These are phyloP conservation scores for Aureobasidium sp. DNA, from an alignment of 2,329 filamentous ascomycete species.

Conservation along the genomic window DNA sequence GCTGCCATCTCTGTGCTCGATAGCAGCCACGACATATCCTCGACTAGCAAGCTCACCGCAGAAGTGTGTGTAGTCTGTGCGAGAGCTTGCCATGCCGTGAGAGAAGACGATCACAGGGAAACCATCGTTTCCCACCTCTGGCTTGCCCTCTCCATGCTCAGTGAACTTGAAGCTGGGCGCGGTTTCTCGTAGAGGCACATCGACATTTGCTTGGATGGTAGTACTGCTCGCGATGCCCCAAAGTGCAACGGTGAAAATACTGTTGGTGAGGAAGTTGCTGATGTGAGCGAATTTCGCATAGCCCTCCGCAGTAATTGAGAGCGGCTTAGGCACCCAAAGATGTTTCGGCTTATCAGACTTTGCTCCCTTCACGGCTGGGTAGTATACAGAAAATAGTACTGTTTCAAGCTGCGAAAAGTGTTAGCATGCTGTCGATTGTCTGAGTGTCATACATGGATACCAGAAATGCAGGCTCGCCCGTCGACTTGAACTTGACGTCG, in stretches of 20 bases:
- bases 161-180: constrained; percentile 14
- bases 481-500: constrained; percentile 33
- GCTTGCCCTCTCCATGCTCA: constrained; percentile 17
- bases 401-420: constrained; percentile 29
- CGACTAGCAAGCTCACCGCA: constrained; percentile 41
- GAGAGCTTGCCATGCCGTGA: constrained; percentile 41
- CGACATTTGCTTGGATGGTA: constrained; percentile 38
- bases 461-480: constrained; percentile 36
- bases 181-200: constrained; percentile 35
- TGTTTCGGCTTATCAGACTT: constrained; percentile 27
- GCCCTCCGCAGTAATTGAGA: constrained; percentile 37
- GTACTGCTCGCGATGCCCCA: constrained; percentile 38
- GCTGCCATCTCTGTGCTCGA: constrained; percentile 43
- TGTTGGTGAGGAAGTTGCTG: constrained; percentile 31
- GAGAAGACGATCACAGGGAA: constrained; percentile 41
- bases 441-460: constrained; percentile 5
- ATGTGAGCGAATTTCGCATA: constrained; percentile 38
- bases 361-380: constrained; percentile 32
- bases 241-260: constrained; percentile 34
- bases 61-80: constrained; percentile 41
- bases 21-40: constrained; percentile 40
- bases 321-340: constrained; percentile 39
- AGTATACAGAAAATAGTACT: constrained; percentile 41
- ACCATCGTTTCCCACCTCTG: constrained; percentile 24
- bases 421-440: constrained; percentile 5